These are phyloP conservation scores for Cenococcum geophilum DNA, from an alignment of 495 filamentous ascomycete species.

Conservation along the genomic window DNA sequence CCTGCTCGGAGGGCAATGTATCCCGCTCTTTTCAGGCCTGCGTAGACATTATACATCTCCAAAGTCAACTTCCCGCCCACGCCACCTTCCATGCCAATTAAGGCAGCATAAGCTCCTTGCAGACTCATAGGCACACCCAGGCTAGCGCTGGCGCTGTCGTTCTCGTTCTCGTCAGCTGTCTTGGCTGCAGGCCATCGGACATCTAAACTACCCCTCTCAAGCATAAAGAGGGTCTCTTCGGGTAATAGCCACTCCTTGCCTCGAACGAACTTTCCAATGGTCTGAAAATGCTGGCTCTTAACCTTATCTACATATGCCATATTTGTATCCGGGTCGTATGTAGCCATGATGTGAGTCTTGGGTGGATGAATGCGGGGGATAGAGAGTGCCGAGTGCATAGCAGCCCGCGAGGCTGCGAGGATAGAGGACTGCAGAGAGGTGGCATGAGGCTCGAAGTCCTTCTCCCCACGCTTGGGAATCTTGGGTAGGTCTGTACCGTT, in stretches of 20 bases:
- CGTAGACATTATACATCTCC: conserved; percentile 84
- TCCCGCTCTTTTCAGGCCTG: conserved; percentile 73
- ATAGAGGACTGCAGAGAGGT: conserved; percentile 70
- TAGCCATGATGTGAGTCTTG: conserved; percentile 50
- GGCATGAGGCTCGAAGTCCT: conserved; percentile 92
- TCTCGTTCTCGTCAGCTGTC: conserved; percentile 20
- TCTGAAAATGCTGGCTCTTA: conserved; percentile 50
- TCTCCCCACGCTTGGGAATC: conserved; percentile 77
- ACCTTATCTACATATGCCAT: conserved; percentile 43
- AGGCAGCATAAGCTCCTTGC: conserved; percentile 79
- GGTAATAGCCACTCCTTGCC: conserved; percentile 72
- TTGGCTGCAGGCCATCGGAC: conserved; percentile 63
- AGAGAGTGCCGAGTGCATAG: conserved; percentile 83
- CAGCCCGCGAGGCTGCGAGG: conserved; percentile 72
- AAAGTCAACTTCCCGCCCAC: conserved; percentile 57
- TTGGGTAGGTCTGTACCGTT: conserved; percentile 33
- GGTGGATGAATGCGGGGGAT: conserved; percentile 60
- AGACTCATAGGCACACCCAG: conserved; percentile 74
- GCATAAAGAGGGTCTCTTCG: conserved; percentile 81
- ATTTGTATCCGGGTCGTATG: conserved; percentile 48
- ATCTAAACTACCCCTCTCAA: conserved; percentile 82
- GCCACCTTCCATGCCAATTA: conserved; percentile 58
- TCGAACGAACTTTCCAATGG: conserved; percentile 49
- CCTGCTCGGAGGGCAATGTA: conserved; percentile 72
- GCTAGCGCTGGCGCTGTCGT: conserved; percentile 28